These are phyloP conservation scores for Colletotrichum somersetense DNA, from an alignment of 2,329 filamentous ascomycete genomes.

Conservation along the genomic window DNA sequence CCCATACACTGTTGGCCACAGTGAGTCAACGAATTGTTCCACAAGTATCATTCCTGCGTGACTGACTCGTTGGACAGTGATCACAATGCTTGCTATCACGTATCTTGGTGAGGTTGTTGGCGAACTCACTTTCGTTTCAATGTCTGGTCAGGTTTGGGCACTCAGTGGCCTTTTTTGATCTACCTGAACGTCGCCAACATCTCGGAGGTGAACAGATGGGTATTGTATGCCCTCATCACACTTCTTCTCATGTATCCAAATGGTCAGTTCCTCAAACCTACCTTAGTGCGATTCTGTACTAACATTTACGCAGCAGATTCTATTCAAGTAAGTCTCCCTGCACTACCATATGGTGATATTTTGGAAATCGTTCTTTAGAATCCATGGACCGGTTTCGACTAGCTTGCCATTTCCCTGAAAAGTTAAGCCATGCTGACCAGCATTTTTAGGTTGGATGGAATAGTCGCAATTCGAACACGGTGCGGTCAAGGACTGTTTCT, in stretches of 20 bases:
- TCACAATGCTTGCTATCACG: conserved; percentile 59
- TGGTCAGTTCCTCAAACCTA: conserved; percentile 39
- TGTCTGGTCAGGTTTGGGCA: conserved; percentile 68
- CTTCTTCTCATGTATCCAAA: conserved; percentile 52
- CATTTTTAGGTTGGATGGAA: conserved; percentile 55
- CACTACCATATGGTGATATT: not conserved
- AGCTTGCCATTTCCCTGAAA: not conserved
- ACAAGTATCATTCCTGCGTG: too few species aligned
- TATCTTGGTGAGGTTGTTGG: conserved; percentile 60
- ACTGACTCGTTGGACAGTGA: conserved; percentile 49
- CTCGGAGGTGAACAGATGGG: conserved; percentile 49
- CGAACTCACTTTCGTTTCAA: conserved; percentile 61
- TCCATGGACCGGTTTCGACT: too few species aligned
- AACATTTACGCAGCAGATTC: conserved; percentile 54
- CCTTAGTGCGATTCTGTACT: conserved; percentile 53
- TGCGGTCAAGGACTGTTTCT: conserved; percentile 70
- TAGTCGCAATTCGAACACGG: conserved; percentile 70
- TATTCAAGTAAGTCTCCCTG: conserved; percentile 49
- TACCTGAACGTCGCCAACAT: conserved; percentile 56
- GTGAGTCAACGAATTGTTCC: conserved; percentile 28
- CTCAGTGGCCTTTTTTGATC: conserved; percentile 70
- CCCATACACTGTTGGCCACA: conserved; percentile 57
- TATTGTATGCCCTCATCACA: conserved; percentile 52
- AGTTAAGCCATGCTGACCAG: not conserved
- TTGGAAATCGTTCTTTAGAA: not conserved